phyloP scores from a whole-genome alignment of 306 rosid genomes.

The Vicia faba region DNA sequence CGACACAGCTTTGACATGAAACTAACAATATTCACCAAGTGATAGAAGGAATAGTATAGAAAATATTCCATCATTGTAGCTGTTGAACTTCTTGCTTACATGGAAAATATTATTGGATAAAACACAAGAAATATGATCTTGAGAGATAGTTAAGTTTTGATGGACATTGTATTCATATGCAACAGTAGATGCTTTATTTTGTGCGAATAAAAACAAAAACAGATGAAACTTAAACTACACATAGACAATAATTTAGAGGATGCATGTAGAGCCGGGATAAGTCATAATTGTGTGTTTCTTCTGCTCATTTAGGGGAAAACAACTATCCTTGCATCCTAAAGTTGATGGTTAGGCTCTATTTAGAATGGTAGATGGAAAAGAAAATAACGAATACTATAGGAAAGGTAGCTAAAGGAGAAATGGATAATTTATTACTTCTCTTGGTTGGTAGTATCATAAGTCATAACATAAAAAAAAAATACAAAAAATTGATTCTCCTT shows the following conservation, averaged over 20 bases:
- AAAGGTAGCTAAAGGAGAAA: neutral
- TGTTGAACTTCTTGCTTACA: conserved; percentile 21
- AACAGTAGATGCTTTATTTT: neutral
- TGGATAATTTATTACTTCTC: neutral
- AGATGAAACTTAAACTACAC: neutral
- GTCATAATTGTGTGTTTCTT: neutral
- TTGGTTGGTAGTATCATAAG: too few species aligned
- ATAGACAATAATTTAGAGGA: neutral
- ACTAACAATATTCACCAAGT: too few species aligned
- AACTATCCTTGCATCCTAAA: neutral
- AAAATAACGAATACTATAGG: neutral
- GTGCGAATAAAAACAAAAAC: neutral
- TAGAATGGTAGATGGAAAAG: neutral
- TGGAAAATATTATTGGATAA: conserved; percentile 2
- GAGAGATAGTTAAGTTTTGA: neutral
- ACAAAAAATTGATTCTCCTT: too few species aligned
- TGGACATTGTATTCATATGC: neutral
- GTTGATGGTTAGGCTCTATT: conserved; percentile 10
- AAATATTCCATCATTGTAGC: conserved; percentile 19
- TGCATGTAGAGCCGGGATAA: neutral
- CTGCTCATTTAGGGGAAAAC: neutral
- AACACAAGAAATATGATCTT: neutral
- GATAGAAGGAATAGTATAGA: conserved; percentile 27
- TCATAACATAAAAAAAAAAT: too few species aligned
- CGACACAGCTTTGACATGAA: too few species aligned